These are phyloP conservation scores for Scheffersomyces illinoinensis DNA, from an alignment of 1,139 yeast genomes.

Conservation along the genomic window DNA sequence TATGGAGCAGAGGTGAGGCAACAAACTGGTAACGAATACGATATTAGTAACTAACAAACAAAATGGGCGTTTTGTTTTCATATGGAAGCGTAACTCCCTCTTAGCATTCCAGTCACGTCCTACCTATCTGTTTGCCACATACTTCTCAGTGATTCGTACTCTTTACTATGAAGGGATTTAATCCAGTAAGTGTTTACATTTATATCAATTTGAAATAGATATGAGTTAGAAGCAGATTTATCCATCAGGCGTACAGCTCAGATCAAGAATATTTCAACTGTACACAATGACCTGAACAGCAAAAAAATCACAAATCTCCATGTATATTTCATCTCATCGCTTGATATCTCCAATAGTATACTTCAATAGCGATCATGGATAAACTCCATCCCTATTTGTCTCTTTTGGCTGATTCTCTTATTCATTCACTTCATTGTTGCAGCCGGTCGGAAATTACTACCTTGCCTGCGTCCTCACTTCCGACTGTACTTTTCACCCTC, in stretches of 20 bases:
- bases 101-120: not conserved
- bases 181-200: too few relatives aligned
- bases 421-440: not conserved
- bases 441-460: conserved; percentile 6
- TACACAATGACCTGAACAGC: not conserved
- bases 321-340: not conserved
- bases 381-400: too few relatives aligned
- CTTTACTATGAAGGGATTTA: not conserved
- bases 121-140: not conserved
- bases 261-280: not conserved
- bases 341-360: not conserved
- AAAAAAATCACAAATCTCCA: not conserved
- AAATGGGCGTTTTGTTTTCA: not conserved
- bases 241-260: not conserved
- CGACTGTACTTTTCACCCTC: not conserved
- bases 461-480: conserved; percentile 5
- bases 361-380: not conserved
- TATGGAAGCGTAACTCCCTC: not conserved
- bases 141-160: not conserved
- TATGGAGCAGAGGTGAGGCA: too few relatives aligned
- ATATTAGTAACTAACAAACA: too few relatives aligned
- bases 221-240: too few relatives aligned
- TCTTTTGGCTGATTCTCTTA: not conserved
- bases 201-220: not conserved
- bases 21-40: too few relatives aligned